A percentile compares a stretch with the other conserved stretches of the same genome.
phyloP scores from a whole-genome alignment of 2,329 filamentous ascomycete species.

The Aspergillus sp. region DNA sequence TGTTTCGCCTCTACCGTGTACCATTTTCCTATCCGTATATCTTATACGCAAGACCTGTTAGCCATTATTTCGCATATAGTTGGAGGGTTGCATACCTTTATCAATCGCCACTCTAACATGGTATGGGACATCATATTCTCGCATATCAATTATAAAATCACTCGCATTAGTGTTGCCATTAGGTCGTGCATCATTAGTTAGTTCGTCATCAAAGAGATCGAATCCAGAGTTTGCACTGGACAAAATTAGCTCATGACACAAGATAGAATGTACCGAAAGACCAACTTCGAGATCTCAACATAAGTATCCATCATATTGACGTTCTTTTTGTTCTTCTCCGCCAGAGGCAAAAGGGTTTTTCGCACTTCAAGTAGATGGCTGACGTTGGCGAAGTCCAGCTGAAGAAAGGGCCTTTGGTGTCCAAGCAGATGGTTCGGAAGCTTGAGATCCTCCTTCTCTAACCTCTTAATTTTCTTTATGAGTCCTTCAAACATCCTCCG shows the following conservation, averaged over 20 bases:
- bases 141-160: conserved; percentile 97
- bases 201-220: conserved; percentile 92
- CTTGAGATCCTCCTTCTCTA: conserved; percentile 89
- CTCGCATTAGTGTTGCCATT: conserved; percentile 83
- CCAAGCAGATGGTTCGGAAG: conserved; percentile 96
- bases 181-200: conserved; percentile 75
- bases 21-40: conserved; percentile 95
- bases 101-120: conserved; percentile 99
- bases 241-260: conserved; percentile 22
- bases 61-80: not conserved
- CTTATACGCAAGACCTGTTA: conserved; percentile 47
- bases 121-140: conserved; percentile 99
- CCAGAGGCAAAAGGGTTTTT: conserved; percentile 81
- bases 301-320: conserved; percentile 98
- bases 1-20: conserved; percentile 95
- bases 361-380: conserved; percentile 80
- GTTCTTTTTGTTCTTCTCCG: conserved; percentile 94
- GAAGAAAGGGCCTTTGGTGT: conserved; percentile 82
- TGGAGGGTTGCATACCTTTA: conserved; percentile 55
- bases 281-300: conserved; percentile 84
- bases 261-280: not conserved
- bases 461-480: conserved; percentile 71
- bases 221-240: conserved; percentile 74
- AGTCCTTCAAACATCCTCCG: conserved; percentile 75
- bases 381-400: conserved; percentile 85